A percentile compares a stretch with the other conserved stretches of the same genome.
phyloP scores from a whole-genome alignment of 1,139 yeast species.

The Candida sanyaensis region DNA sequence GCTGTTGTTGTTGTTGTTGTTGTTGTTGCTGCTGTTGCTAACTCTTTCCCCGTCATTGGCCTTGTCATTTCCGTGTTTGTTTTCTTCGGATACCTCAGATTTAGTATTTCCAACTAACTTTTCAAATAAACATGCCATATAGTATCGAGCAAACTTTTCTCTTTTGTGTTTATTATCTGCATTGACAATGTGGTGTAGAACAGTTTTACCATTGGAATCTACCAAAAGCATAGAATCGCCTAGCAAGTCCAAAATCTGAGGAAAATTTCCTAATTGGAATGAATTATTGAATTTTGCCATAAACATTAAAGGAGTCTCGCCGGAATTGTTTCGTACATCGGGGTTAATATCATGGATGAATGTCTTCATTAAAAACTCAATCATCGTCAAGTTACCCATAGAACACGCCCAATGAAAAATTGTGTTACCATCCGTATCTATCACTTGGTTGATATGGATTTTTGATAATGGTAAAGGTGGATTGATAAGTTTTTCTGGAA shows the following conservation, averaged over 20 bases:
- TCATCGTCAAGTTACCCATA: conserved; percentile 74
- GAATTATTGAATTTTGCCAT: conserved; percentile 89
- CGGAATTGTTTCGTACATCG: conserved; percentile 61
- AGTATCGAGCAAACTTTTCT: conserved; percentile 76
- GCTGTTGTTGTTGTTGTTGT: not conserved
- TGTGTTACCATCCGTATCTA: conserved; percentile 91
- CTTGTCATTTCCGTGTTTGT: not conserved
- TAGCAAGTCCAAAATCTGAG: conserved; percentile 66
- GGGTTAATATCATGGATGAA: conserved; percentile 53
- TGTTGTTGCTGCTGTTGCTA: not conserved
- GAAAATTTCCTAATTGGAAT: conserved; percentile 74
- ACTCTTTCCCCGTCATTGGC: not conserved
- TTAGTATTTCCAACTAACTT: conserved; percentile 36
- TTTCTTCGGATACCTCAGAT: not conserved
- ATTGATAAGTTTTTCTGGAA: conserved; percentile 35
- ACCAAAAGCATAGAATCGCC: conserved; percentile 76
- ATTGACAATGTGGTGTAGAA: conserved; percentile 70
- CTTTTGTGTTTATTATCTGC: conserved; percentile 45
- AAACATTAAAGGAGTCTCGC: conserved; percentile 89
- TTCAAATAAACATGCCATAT: conserved; percentile 74
- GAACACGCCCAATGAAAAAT: conserved; percentile 97
- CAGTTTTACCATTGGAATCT: conserved; percentile 71
- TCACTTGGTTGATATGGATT: conserved; percentile 74
- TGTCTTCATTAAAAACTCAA: conserved; percentile 65
- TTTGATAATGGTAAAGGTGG: conserved; percentile 48